Conservation (phyloP, 1,284 basidiomycete genomes). For the Trichosporon ovoides region DNA sequence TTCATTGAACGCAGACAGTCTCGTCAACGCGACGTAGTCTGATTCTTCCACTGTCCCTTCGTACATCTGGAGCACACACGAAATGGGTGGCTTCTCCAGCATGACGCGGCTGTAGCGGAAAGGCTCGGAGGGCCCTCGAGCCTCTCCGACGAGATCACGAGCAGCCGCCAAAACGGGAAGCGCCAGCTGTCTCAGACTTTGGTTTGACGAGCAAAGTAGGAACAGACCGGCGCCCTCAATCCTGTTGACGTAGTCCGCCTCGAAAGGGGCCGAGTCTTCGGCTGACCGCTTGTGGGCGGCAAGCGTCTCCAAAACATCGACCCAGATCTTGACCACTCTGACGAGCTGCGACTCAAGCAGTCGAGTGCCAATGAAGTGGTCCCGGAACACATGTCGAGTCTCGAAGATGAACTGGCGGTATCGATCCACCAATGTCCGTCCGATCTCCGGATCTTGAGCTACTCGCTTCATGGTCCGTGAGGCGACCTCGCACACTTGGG, state of each 20-base stretch:
- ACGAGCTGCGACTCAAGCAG: constrained; percentile 60
- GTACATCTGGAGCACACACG: constrained; percentile 33
- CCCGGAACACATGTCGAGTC: constrained; percentile 62
- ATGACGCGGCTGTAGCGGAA: constrained; percentile 39
- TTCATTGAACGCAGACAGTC: constrained; percentile 9
- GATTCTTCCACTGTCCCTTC: constrained; percentile 31
- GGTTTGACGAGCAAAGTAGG: constrained; percentile 62
- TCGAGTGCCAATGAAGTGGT: constrained; percentile 58
- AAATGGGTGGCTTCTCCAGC: constrained; percentile 24
- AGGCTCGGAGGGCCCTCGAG: constrained; percentile 36
- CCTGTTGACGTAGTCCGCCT: constrained; percentile 47
- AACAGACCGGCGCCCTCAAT: constrained; percentile 73
- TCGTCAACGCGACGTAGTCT: constrained; percentile 40
- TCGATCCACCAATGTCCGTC: constrained; percentile 61
- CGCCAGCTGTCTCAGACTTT: constrained; percentile 31
- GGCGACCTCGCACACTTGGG: constrained; percentile 64
- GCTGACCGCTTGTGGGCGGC: constrained; percentile 51
- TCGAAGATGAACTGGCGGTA: constrained; percentile 75
- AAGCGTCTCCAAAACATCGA: constrained; percentile 68
- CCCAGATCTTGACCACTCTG: constrained; percentile 66
- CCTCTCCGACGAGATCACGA: constrained; percentile 35
- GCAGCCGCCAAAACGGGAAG: constrained; percentile 31
- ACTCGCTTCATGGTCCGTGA: constrained; percentile 67
- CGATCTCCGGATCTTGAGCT: constrained; percentile 56
- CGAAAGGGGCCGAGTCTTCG: constrained; percentile 27